These are phyloP conservation scores for Aspergillus glaucus DNA, from an alignment of 2,329 filamentous ascomycete genomes.

Conservation along the genomic window DNA sequence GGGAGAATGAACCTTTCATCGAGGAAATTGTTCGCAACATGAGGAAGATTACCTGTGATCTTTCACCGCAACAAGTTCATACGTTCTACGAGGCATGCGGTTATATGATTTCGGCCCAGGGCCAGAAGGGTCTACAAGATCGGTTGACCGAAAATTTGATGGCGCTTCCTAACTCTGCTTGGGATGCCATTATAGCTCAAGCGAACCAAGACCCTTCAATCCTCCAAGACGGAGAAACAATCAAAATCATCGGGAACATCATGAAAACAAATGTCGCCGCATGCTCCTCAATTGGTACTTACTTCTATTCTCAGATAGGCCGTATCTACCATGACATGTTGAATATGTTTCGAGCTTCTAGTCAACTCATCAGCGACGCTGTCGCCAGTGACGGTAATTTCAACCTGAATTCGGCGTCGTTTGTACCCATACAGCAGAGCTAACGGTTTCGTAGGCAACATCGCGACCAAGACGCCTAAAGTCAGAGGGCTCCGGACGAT, in stretches of 20 bases:
- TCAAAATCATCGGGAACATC: conserved; percentile 98
- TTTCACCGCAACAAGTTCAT: conserved; percentile 94
- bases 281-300: conserved; percentile 89
- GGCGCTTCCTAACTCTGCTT: conserved; percentile 86
- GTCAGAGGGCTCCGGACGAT: conserved; percentile 92
- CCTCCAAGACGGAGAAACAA: conserved; percentile 85
- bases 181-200: conserved; percentile 88
- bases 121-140: conserved; percentile 90
- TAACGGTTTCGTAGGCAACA: conserved; percentile 54
- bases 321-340: conserved; percentile 98
- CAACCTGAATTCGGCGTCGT: not conserved
- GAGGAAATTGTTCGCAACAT: conserved; percentile 97
- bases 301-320: conserved; percentile 97
- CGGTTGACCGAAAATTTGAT: conserved; percentile 85
- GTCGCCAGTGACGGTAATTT: conserved; percentile 71
- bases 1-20: conserved; percentile 92
- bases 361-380: conserved; percentile 87
- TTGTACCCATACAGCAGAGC: not conserved
- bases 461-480: conserved; percentile 96
- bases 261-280: conserved; percentile 99
- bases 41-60: conserved; percentile 89
- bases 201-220: conserved; percentile 80
- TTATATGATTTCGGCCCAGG: conserved; percentile 98
- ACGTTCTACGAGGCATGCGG: conserved; percentile 99
- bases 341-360: conserved; percentile 98